Evolutionary conservation across 805 yeast genomes (phyloP), one percentile per base, ranked within the genome.

Genomic region (Sugiyamaella chiloensis): DNA sequence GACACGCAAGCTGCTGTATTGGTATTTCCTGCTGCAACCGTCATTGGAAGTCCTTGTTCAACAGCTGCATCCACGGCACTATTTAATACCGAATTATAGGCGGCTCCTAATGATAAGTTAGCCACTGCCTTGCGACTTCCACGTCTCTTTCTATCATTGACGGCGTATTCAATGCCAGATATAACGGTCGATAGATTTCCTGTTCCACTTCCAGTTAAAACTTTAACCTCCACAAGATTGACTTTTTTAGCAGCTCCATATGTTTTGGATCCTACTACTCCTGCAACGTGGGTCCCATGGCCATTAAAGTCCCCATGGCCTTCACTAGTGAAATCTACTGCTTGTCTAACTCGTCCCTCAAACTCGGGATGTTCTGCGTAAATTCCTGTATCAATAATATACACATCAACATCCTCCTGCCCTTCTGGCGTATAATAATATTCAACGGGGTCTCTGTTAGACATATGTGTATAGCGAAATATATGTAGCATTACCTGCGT

Each of bases 231-330:
- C 7, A 85, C 70, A 6, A 89, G 60, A 7, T 71, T 70, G 12
- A 78, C 79, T 34, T 76, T 65, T 62, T 90, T 89, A 14, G 96
- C 87, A 2, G 87, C 93, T 5, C 97, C 97, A 67, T 71, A 89
- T 2, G 81, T 78, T 45, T 68, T 72, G 1, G 96, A 86, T 0
- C 91, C 96, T 47, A 87, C 76, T 9, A 87, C 69, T 2, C 96
- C 96, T 0, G 96, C 96, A 41, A 90, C 95, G 65, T 89, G 96
- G 1, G 96, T 87, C n/a, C 68, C 97, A 63, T 89, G 97, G 0
- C 96, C 96, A 56, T 83, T 82, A 7, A 67, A 67, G 61, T 90
- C 96, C 5, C 86, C 87, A 1, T 73, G 46, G 8, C 70, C 71
- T 32, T 68, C 72, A 2, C 62, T 64, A 0, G 81, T 74, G 53